Base-by-base conservation (phyloP, 257 asterid species). In the Leptodermis oblonga region DNA sequence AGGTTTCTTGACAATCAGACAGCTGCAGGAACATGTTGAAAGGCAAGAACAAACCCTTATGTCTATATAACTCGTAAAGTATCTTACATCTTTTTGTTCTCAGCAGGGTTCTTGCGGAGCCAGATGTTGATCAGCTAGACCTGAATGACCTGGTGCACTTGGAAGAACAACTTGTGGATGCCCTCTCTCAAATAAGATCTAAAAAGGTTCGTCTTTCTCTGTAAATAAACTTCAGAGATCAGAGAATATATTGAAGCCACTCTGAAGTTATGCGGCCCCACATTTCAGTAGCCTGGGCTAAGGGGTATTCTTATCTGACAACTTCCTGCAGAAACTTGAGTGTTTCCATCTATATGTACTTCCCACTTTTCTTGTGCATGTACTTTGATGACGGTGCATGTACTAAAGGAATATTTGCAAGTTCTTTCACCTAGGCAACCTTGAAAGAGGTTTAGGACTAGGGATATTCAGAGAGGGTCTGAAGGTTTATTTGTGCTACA, bases 1-100 rank as follows among this genome's bases (percentile, higher is more conserved):
- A 13, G 48, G 70, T 68, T 69, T 54, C 76, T 23, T 77, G 70
- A 56, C 79, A 62, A 79, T 83, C 64, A 70, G 41, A 65, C 79
- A 87, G 70, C 85, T 85, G 58, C 83, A 78, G 43, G 82, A 81
- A 70, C 73, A 58, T 23, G 83, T 79, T 46, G 89, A 83, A 74
- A 85, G 88, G 94, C 76, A 80, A 55, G 62, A 56, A 42, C 61
- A 23, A 23, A 20, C 43, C 9, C 6, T 39, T 49, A 10, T 22
- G 4, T 59, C 66, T 70, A 7, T 54, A 4, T 3, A 20, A 49
- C 20, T 36, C 12, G 20, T 20, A 23, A 30, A 17, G 5, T n/a
- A 48, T 39, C 65, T 72, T 28, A 58, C n/a, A 9, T 14, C 34
- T 4, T 33, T 65, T 4, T 15, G 11, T 33, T 30, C 25, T 65